phyloP scores from a whole-genome alignment of 2,329 filamentous ascomycete genomes.

The Biscogniauxia sp. region DNA sequence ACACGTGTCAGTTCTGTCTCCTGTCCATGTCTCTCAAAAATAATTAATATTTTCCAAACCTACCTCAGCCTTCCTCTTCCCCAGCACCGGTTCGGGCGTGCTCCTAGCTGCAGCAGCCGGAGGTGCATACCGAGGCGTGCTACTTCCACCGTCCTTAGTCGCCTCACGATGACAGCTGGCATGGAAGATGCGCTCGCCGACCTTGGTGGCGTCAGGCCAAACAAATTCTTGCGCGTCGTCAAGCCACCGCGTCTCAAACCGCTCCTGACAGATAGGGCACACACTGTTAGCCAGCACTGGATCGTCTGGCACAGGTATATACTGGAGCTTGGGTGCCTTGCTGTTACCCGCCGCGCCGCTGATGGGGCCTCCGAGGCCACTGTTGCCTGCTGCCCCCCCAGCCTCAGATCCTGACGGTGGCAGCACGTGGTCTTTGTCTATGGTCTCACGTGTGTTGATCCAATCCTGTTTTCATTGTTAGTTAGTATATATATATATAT shows the following conservation, averaged over 20 bases:
- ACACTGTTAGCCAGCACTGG: conserved; percentile 69
- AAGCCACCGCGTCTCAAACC: conserved; percentile 88
- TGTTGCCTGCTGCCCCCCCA: conserved; percentile 35
- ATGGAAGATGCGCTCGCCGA: conserved; percentile 81
- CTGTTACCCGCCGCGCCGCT: conserved; percentile 14
- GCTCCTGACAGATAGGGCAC: conserved; percentile 94
- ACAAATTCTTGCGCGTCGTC: conserved; percentile 96
- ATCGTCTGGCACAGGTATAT: conserved; percentile 81
- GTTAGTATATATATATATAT: too few relatives aligned
- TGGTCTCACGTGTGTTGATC: conserved; percentile 78
- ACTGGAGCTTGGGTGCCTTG: conserved; percentile 61
- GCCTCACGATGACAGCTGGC: conserved; percentile 86
- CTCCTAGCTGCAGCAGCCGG: conserved; percentile 32
- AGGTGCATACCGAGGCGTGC: conserved; percentile 30
- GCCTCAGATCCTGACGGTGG: conserved; percentile 36
- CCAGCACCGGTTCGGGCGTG: conserved; percentile 65
- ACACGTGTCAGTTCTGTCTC: background rate
- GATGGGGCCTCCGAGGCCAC: conserved; percentile 16
- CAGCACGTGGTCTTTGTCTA: conserved; percentile 60
- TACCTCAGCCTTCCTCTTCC: conserved; percentile 74
- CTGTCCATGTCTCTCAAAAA: too few relatives aligned
- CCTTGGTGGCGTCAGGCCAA: conserved; percentile 82
- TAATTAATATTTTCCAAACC: conserved; percentile 23
- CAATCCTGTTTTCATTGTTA: conserved; percentile 62
- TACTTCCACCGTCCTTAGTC: conserved; percentile 58